These are phyloP conservation scores for Diplodia sapinea DNA, from an alignment of 2,329 filamentous ascomycete species.

Conservation along the genomic window DNA sequence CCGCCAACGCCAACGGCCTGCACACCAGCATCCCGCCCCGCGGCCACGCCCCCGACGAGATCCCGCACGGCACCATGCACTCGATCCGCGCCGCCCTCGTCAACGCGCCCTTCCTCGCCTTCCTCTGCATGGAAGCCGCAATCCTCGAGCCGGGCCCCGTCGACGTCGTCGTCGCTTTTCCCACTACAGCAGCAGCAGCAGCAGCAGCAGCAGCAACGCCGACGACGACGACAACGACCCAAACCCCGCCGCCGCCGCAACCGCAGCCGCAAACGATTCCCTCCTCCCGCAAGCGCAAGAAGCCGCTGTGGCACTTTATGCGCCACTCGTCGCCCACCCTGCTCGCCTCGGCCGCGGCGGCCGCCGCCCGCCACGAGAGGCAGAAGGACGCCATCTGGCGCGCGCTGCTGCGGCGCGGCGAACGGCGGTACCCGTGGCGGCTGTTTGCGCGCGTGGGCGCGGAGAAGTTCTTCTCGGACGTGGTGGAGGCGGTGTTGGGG, in stretches of 20 bases:
- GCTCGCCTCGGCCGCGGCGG: constrained; percentile 49
- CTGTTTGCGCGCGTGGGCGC: constrained; percentile 68
- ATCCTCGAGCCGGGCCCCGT: constrained; percentile 45
- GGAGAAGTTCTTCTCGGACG: constrained; percentile 81
- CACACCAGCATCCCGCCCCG: constrained; percentile 70
- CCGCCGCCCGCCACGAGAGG: constrained; percentile 51
- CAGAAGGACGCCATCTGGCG: constrained; percentile 58
- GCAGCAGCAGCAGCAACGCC: too few species aligned
- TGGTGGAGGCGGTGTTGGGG: constrained; percentile 80
- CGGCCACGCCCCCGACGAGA: constrained; percentile 70
- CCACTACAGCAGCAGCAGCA: too few species aligned
- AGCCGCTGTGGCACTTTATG: constrained; percentile 73
- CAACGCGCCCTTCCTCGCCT: constrained; percentile 81
- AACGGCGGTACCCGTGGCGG: constrained; percentile 75
- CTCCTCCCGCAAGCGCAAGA: constrained; percentile 35
- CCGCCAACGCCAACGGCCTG: constrained; percentile 68
- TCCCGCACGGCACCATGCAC: constrained; percentile 68
- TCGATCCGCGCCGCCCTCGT: constrained; percentile 75
- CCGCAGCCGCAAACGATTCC: neutral
- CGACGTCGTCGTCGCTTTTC: constrained; percentile 30
- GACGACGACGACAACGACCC: too few species aligned
- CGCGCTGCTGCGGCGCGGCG: constrained; percentile 52
- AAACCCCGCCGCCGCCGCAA: neutral
- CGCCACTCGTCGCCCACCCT: constrained; percentile 62
- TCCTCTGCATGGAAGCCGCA: constrained; percentile 68